A percentile compares a stretch with the other conserved stretches of the same genome.
Evolutionary conservation across 768 basidiomycete genomes (phyloP).

Genomic region (Psilocybe cubensis): DNA sequence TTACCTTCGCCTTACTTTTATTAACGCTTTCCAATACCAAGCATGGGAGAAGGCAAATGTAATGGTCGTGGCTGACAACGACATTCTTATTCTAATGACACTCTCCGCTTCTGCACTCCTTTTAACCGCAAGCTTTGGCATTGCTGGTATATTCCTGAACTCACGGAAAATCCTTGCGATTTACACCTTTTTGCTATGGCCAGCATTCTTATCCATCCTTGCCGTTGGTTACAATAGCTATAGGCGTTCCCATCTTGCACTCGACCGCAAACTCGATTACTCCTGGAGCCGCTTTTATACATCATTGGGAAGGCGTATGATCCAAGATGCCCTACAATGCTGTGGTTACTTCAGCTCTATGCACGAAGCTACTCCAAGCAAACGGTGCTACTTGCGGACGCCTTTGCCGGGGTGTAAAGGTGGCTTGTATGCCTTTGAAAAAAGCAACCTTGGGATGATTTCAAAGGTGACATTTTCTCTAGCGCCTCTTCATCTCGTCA

Average conservation of each 20-base stretch:
- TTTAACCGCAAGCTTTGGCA: constrained; percentile 61
- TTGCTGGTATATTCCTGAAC: constrained; percentile 64
- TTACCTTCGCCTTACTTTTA: not conserved
- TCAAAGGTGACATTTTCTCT: constrained; percentile 58
- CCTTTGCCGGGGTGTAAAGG: constrained; percentile 71
- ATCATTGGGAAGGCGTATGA: constrained; percentile 49
- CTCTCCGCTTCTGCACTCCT: constrained; percentile 59
- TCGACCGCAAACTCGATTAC: constrained; percentile 69
- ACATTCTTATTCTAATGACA: constrained; percentile 58
- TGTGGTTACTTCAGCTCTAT: constrained; percentile 68
- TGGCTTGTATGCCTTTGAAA: constrained; percentile 57
- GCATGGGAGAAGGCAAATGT: constrained; percentile 69
- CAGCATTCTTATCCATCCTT: constrained; percentile 57
- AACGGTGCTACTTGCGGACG: constrained; percentile 63
- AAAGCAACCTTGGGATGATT: constrained; percentile 44
- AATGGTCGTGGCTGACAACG: constrained; percentile 61
- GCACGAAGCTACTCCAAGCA: constrained; percentile 62
- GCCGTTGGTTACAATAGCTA: constrained; percentile 69
- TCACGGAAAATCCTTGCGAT: constrained; percentile 69
- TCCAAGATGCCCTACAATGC: constrained; percentile 67
- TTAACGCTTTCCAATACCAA: constrained; percentile 26
- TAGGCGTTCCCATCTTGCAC: constrained; percentile 58
- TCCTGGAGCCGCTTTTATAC: constrained; percentile 71
- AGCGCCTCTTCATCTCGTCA: constrained; percentile 61
- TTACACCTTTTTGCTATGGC: constrained; percentile 72